These are phyloP conservation scores for Fusarium pseudoanthophilum DNA, from an alignment of 2,329 filamentous ascomycete genomes.

Conservation along the genomic window DNA sequence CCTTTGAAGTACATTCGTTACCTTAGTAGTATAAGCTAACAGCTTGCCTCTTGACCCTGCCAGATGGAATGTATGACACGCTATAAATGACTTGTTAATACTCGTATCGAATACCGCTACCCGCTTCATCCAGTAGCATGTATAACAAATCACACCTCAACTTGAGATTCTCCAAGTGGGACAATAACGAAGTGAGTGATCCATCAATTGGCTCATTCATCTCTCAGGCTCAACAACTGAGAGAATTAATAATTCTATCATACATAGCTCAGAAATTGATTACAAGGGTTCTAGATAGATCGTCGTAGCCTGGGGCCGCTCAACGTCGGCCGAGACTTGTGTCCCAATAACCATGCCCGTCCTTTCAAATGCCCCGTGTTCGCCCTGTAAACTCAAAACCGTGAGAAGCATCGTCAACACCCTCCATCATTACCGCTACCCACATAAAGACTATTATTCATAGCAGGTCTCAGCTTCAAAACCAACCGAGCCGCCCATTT, in stretches of 20 bases:
- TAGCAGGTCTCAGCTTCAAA: slow-evolving; percentile 24
- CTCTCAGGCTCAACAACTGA: slow-evolving; percentile 13
- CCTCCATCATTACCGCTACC: slow-evolving; percentile 47
- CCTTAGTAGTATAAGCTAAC: background rate
- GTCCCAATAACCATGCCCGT: slow-evolving; percentile 45
- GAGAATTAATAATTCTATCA: slow-evolving; percentile 42
- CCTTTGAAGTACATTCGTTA: background rate
- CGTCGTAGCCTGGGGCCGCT: slow-evolving; percentile 42
- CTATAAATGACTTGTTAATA: background rate
- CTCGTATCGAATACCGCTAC: background rate
- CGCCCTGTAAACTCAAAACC: slow-evolving; percentile 45
- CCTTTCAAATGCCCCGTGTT: slow-evolving; percentile 45
- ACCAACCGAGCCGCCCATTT: slow-evolving; percentile 26
- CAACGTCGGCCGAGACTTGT: slow-evolving; percentile 41
- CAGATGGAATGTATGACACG: background rate
- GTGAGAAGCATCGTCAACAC: slow-evolving; percentile 45
- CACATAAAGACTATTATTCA: slow-evolving; percentile 44
- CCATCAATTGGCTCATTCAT: slow-evolving; percentile 37
- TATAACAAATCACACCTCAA: background rate
- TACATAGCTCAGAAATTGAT: slow-evolving; percentile 47
- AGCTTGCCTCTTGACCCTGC: background rate
- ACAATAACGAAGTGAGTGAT: slow-evolving; percentile 1
- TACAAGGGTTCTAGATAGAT: slow-evolving; percentile 48
- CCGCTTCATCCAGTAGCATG: background rate
- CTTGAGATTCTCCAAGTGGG: too few species aligned